These are phyloP conservation scores for Mycena amicta DNA, from an alignment of 768 basidiomycete genomes.

Conservation along the genomic window DNA sequence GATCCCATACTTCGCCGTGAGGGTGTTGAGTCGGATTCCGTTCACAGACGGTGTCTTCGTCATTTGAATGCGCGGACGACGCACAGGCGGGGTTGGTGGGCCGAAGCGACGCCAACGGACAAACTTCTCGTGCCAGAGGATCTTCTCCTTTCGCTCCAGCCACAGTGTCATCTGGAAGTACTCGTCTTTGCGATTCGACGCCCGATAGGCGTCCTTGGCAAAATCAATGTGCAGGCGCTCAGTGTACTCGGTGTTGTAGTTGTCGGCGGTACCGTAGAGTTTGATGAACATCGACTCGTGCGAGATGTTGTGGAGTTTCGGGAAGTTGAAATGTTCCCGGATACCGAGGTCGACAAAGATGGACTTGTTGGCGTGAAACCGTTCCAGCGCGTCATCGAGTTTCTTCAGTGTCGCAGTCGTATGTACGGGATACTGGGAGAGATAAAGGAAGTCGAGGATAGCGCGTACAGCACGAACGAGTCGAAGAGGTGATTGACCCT, in stretches of 20 bases:
- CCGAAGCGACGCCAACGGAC: background rate
- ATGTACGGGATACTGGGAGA: constrained; percentile 33
- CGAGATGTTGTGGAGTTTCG: constrained; percentile 28
- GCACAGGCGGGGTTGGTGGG: background rate
- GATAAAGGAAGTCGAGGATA: constrained; percentile 37
- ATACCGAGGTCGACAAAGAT: constrained; percentile 31
- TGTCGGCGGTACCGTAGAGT: constrained; percentile 26
- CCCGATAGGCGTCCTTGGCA: constrained; percentile 24
- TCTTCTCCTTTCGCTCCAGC: constrained; percentile 33
- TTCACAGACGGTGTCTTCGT: constrained; percentile 8
- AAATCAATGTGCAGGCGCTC: constrained; percentile 22
- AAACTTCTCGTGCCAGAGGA: constrained; percentile 11
- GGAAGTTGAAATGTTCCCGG: constrained; percentile 29
- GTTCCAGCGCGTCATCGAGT: constrained; percentile 23
- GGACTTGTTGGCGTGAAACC: constrained; percentile 36
- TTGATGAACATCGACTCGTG: constrained; percentile 26
- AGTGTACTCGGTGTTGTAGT: constrained; percentile 30
- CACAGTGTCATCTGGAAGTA: constrained; percentile 34
- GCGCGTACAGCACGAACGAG: constrained; percentile 27
- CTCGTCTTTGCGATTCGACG: constrained; percentile 32
- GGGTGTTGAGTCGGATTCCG: background rate
- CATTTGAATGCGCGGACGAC: constrained; percentile 11
- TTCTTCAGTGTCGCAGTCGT: constrained; percentile 23
- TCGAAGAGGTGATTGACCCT: background rate
- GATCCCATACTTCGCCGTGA: constrained; percentile 8